Evolutionary conservation across 164 flowering plant species (phyloP).

Genomic region (Aristolochia contorta): DNA sequence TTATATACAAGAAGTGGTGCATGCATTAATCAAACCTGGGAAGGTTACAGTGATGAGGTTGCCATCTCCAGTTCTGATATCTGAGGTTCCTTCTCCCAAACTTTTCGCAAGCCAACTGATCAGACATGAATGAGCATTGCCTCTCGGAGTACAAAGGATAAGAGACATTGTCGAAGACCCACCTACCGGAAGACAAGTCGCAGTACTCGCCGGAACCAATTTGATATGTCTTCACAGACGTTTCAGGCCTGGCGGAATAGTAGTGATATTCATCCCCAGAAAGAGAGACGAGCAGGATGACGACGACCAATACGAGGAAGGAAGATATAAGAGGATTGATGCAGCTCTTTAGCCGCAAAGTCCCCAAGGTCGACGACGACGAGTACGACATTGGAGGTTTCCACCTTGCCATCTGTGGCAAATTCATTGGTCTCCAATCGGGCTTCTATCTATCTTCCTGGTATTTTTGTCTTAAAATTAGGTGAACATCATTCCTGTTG

Average conservation of each 20-base stretch:
- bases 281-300: conserved; percentile 29
- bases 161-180: conserved; percentile 68
- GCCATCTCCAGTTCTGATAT: conserved; percentile 90
- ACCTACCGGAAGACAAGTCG: conserved; percentile 60
- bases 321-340: neutral
- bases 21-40: no score
- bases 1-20: no score
- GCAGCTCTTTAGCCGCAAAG: neutral
- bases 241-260: conserved; percentile 2
- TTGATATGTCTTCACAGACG: neutral
- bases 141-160: conserved; percentile 66
- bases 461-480: no score
- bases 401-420: neutral
- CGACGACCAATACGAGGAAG: conserved; percentile 21
- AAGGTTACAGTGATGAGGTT: conserved; percentile 72
- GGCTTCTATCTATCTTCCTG: no score
- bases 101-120: conserved; percentile 77
- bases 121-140: conserved; percentile 75
- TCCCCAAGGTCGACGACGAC: no score
- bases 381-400: neutral
- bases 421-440: neutral
- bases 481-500: no score
- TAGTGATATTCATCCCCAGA: conserved; percentile 12
- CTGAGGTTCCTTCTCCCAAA: conserved; percentile 65
- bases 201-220: conserved; percentile 19